Evolutionary conservation across 2,329 filamentous ascomycete genomes (phyloP).

Genomic region (Corniculantispora saksenae): DNA sequence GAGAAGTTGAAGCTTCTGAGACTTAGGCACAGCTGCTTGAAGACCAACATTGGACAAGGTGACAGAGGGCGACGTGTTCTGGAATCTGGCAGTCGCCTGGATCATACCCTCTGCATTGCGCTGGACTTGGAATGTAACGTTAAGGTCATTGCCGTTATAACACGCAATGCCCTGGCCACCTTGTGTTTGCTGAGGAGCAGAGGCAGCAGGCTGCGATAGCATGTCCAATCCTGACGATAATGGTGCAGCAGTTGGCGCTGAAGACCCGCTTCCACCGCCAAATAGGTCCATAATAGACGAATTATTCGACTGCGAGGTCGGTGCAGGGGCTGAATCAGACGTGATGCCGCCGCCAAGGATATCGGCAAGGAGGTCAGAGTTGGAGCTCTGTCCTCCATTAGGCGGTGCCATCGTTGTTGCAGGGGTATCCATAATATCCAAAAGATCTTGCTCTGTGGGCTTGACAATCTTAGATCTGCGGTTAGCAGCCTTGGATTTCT

Average conservation of each 20-base stretch:
- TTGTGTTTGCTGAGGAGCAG: constrained; percentile 47
- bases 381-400: constrained; percentile 62
- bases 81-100: constrained; percentile 82
- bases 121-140: constrained; percentile 80
- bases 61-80: constrained; percentile 68
- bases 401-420: constrained; percentile 50
- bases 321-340: constrained; percentile 38
- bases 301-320: constrained; percentile 56
- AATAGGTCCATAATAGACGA: constrained; percentile 92
- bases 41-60: constrained; percentile 74
- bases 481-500: constrained; percentile 68
- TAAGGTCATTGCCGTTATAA: constrained; percentile 84
- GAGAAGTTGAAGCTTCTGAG: constrained; percentile 88
- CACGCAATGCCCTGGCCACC: constrained; percentile 61
- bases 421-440: constrained; percentile 87
- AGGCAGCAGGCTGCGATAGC: constrained; percentile 48
- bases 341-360: constrained; percentile 77
- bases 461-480: constrained; percentile 77
- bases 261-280: constrained; percentile 45
- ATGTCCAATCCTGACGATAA: constrained; percentile 47
- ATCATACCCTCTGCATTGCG: constrained; percentile 77
- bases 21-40: constrained; percentile 95
- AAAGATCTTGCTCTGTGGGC: constrained; percentile 85
- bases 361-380: constrained; percentile 85
- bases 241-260: constrained; percentile 37